Conservation (phyloP, 78 protist species). For the Dictyostelium intermedium region DNA sequence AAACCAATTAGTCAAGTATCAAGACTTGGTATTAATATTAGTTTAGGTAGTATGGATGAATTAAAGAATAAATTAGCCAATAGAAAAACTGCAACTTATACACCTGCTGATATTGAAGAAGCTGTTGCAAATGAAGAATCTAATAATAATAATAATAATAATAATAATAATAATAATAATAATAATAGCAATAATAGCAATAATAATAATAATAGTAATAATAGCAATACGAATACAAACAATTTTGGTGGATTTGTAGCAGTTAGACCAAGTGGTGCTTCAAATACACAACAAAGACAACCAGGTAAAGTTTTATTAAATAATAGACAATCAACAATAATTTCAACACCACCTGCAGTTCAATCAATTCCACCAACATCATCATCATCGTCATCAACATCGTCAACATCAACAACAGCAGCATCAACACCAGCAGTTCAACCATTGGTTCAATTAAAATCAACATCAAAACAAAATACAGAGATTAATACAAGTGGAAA, state of each 20-base stretch:
- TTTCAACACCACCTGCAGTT: not conserved
- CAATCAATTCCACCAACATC: not conserved
- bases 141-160: not conserved
- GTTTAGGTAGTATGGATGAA: slow-evolving; percentile 22
- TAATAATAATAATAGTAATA: no score
- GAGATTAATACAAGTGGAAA: not conserved
- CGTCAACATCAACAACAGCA: slow-evolving; percentile 8
- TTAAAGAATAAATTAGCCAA: slow-evolving; percentile 20
- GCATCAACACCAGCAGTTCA: slow-evolving; percentile 11
- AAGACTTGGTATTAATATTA: slow-evolving; percentile 22
- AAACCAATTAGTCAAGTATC: slow-evolving; percentile 11
- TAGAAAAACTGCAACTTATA: slow-evolving; percentile 26
- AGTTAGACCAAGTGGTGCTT: not conserved
- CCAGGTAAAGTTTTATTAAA: not conserved
- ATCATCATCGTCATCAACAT: not conserved
- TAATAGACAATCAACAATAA: not conserved
- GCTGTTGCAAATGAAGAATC: not conserved
- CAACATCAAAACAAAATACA: not conserved
- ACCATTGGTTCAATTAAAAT: not conserved
- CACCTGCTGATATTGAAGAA: not conserved
- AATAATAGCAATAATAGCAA: no score
- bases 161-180: no score
- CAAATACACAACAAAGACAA: not conserved
- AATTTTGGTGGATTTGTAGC: not conserved
- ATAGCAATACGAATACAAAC: no score